phyloP scores from a whole-genome alignment of 441 rosid species.

The Croton setiger region DNA sequence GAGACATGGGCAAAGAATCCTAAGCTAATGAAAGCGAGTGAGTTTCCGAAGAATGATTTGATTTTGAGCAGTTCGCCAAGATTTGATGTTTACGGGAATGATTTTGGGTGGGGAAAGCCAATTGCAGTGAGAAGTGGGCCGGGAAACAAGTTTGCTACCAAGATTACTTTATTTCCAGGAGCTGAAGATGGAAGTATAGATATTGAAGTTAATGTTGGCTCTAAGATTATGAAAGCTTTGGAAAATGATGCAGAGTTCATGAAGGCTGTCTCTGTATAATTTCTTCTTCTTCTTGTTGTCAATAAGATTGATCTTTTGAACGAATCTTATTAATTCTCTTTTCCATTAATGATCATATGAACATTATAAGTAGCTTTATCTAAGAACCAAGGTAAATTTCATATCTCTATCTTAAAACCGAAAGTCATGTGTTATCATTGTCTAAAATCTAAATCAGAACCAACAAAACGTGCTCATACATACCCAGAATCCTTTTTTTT shows the following conservation, averaged over 20 bases:
- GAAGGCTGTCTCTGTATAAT: not conserved
- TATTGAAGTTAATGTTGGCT: conserved; percentile 25
- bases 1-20: conserved; percentile 22
- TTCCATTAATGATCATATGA: no score
- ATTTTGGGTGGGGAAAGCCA: conserved; percentile 54
- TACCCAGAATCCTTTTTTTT: no score
- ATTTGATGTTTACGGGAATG: conserved; percentile 34
- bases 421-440: no score
- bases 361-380: no score
- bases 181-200: conserved; percentile 36
- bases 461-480: no score
- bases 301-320: no score
- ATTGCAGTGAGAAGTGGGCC: conserved; percentile 28
- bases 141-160: conserved; percentile 18
- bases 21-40: not conserved
- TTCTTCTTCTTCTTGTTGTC: no score
- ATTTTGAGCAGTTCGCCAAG: conserved; percentile 27
- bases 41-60: not conserved
- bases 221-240: conserved; percentile 15
- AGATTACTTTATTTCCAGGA: conserved; percentile 22
- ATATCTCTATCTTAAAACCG: no score
- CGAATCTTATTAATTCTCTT: no score
- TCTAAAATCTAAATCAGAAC: no score
- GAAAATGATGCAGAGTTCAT: conserved; percentile 24
- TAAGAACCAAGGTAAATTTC: no score